Conservation (phyloP, 2,329 filamentous ascomycete species). For the Calonectria hongkongensis region DNA sequence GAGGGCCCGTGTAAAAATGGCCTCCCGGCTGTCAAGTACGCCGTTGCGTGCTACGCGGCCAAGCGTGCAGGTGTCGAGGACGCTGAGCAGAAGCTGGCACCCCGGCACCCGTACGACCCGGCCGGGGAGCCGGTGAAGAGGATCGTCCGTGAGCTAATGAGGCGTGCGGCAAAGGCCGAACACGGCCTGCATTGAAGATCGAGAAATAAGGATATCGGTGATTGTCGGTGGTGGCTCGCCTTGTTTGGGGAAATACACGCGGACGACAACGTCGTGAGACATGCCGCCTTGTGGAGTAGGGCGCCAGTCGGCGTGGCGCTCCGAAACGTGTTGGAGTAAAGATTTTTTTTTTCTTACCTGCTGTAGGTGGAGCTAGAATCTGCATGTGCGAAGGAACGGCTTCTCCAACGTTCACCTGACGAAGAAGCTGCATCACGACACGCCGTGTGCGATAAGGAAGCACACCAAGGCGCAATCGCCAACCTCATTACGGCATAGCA, state of each 20-base stretch:
- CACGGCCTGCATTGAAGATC: constrained; percentile 36
- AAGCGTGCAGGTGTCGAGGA: constrained; percentile 75
- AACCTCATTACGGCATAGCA: constrained; percentile 28
- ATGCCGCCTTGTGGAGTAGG: constrained; percentile 11
- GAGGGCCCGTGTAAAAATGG: constrained; percentile 80
- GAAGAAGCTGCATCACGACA: constrained; percentile 1
- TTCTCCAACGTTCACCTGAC: constrained; percentile 22
- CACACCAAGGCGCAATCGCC: not conserved
- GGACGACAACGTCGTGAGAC: not conserved
- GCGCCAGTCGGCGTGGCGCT: constrained; percentile 14
- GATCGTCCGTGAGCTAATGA: constrained; percentile 62
- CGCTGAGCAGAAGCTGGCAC: constrained; percentile 74
- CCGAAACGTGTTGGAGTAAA: constrained; percentile 17
- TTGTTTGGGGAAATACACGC: constrained; percentile 6
- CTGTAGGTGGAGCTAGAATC: constrained; percentile 3
- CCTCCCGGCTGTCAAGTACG: constrained; percentile 82
- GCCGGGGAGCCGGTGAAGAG: constrained; percentile 66
- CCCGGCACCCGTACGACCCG: constrained; percentile 77
- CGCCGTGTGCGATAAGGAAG: constrained; percentile 21
- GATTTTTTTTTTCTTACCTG: constrained; percentile 1
- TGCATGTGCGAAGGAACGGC: not conserved
- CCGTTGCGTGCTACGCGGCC: constrained; percentile 76
- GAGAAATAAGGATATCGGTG: not conserved
- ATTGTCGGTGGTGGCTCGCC: constrained; percentile 13
- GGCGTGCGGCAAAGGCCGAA: constrained; percentile 67